Evolutionary conservation across 345 rosid genomes (phyloP).

Genomic region (rapeseed (Brassica napus)): DNA sequence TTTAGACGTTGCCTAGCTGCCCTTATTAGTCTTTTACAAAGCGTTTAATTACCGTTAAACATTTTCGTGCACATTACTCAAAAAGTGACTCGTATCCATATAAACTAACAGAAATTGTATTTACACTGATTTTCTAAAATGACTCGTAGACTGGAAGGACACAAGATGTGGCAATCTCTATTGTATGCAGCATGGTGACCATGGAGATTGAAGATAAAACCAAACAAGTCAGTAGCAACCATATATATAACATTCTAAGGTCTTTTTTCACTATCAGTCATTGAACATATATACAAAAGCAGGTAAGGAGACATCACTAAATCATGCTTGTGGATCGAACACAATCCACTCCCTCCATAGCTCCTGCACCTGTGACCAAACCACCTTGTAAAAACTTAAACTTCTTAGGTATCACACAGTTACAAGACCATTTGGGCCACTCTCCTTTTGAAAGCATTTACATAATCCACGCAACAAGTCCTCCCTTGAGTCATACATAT

Average conservation of each 20-base stretch:
- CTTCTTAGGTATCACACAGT: neutral
- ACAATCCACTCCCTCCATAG: conserved; percentile 85
- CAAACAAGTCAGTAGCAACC: neutral
- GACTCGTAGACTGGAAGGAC: neutral
- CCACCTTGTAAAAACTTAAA: neutral
- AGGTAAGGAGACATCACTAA: neutral
- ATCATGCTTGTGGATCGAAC: conserved; percentile 9
- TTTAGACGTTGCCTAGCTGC: too few relatives aligned
- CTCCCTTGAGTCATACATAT: conserved; percentile 50
- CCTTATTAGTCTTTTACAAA: too few relatives aligned
- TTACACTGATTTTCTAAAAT: neutral
- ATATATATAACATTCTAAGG: neutral
- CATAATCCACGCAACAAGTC: conserved; percentile 50
- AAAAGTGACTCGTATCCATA: neutral
- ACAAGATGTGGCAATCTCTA: neutral
- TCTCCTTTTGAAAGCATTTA: conserved; percentile 77
- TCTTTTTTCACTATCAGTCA: neutral
- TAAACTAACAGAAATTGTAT: neutral
- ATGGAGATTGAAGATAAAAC: neutral
- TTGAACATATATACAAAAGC: conserved; percentile 26
- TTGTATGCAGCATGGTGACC: neutral
- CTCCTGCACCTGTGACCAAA: conserved; percentile 56
- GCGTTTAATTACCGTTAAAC: too few relatives aligned
- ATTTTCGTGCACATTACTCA: neutral
- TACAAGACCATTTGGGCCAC: conserved; percentile 74